A percentile compares a stretch with the other conserved stretches of the same genome.
Evolutionary conservation across 306 rosid species (phyloP).

Genomic region (Hippophae tibetana): DNA sequence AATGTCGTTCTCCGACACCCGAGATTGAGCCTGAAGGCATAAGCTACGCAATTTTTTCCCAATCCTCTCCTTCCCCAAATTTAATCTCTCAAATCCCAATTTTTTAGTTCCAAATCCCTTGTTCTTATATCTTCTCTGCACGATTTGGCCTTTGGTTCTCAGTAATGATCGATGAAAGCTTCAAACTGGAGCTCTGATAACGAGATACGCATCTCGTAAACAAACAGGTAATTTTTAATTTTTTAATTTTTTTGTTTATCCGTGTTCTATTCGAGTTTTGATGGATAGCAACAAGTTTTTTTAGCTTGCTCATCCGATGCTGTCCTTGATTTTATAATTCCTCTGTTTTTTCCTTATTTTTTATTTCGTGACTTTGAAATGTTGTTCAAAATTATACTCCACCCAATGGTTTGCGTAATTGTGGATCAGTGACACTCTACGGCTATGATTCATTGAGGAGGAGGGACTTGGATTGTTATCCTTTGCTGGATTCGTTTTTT

Average conservation of each 20-base stretch:
- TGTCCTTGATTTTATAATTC: constrained; percentile 6
- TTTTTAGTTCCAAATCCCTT: background rate
- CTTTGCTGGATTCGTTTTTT: constrained; percentile 10
- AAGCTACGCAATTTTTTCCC: constrained; percentile 26
- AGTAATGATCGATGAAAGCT: constrained; percentile 19
- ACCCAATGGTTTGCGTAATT: constrained; percentile 7
- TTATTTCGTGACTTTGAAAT: constrained; percentile 12
- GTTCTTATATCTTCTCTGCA: constrained; percentile 3
- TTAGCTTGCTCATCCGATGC: constrained; percentile 7
- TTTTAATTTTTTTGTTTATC: constrained; percentile 1
- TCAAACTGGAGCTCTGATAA: constrained; percentile 8
- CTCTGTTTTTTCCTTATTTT: constrained; percentile 16
- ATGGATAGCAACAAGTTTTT: background rate
- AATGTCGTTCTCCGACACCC: constrained; percentile 43
- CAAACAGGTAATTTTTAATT: constrained; percentile 15
- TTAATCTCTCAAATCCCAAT: background rate
- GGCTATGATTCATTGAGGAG: background rate
- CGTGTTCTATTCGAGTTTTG: constrained; percentile 11
- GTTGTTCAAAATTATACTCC: constrained; percentile 9
- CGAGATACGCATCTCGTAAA: constrained; percentile 5
- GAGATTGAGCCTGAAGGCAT: constrained; percentile 34
- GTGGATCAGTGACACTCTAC: constrained; percentile 22
- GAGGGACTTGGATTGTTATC: constrained; percentile 9
- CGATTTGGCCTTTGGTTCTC: constrained; percentile 9
- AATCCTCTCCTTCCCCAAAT: background rate